Base-by-base conservation (phyloP, 2,329 filamentous ascomycete species). In the Sordariomycetes sp. region DNA sequence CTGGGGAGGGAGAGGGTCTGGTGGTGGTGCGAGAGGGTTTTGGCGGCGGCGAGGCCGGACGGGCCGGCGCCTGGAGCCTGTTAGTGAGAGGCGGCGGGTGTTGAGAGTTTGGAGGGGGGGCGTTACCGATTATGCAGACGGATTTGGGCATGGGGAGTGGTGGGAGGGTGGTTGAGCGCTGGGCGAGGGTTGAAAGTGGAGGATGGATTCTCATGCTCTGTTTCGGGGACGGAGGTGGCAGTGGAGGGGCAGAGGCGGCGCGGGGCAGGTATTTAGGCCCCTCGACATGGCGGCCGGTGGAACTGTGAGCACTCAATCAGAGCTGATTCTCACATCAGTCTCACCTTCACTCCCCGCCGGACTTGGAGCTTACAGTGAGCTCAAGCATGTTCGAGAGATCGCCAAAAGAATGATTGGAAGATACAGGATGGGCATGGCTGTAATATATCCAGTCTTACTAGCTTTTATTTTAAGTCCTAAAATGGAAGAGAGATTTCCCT, bases 51-150 rank as follows among this genome's bases (percentile, higher is more conserved):
- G 48, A 59, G 32, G 43, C 54, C 46, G n/a, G 37, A 50, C 25
- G 55, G 54, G 35, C 57, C 57, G 40, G 57, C n/a, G 53, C 35
- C 52, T 53, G 37, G 35, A 18, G 54, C 25, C n/a, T 22, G 32
- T 48, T 25, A 51, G 58, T 32, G 28, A 32, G 20, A 37, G 54
- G n/a, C 20, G 51, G 20, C 24, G 43, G 22, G 14, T 28, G 28
- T 53, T 20, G 55, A 51, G 53, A 4, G 37, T 28, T 34, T 37
- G 46, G 32, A 22, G 14, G 16, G 25, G 10, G 35, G 43, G 16
- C 16, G 22, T 50, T 52, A 56, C 54, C 32, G 12, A 56, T 57
- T 48, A 53, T 56, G 56, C 46, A 54, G 14, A 57, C 51, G 24
- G 46, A 43, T 24, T 46, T 40, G 24, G 52, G 40, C 52, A 58